Evolutionary conservation across 306 rosid species (phyloP).

Genomic region (Castanospermum australe): DNA sequence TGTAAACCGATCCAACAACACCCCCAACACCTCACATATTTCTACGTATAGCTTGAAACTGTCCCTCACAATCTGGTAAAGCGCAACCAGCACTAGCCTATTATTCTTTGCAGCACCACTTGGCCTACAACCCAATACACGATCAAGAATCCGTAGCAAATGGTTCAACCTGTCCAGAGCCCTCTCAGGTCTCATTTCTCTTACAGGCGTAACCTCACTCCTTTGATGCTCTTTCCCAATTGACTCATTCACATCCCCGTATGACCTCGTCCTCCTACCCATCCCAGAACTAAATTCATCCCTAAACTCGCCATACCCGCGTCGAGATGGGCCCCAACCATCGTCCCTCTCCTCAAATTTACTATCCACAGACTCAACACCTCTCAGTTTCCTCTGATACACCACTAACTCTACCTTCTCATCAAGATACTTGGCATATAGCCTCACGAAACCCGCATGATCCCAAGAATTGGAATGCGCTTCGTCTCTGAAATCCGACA

Average conservation of each 20-base stretch:
- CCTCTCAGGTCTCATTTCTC: slow-evolving; percentile 67
- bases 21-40: slow-evolving; percentile 70
- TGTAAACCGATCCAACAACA: slow-evolving; percentile 66
- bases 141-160: slow-evolving; percentile 60
- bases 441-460: slow-evolving; percentile 66
- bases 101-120: slow-evolving; percentile 62
- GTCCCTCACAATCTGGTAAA: slow-evolving; percentile 68
- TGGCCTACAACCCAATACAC: slow-evolving; percentile 72
- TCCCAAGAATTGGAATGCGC: slow-evolving; percentile 85
- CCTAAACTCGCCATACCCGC: slow-evolving; percentile 29
- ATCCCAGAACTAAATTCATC: slow-evolving; percentile 42
- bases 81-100: slow-evolving; percentile 63
- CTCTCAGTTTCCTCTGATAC: slow-evolving; percentile 47
- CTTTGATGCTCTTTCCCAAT: slow-evolving; percentile 35
- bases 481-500: slow-evolving; percentile 79
- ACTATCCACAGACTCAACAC: slow-evolving; percentile 8
- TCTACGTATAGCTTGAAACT: slow-evolving; percentile 63
- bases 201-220: slow-evolving; percentile 50
- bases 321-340: slow-evolving; percentile 16
- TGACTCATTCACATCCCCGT: slow-evolving; percentile 41
- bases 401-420: slow-evolving; percentile 65
- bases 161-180: slow-evolving; percentile 61
- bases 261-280: slow-evolving; percentile 40
- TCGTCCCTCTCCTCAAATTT: slow-evolving; percentile 25
- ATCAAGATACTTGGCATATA: slow-evolving; percentile 71